These are phyloP conservation scores for Harringtonia lauricola DNA, from an alignment of 2,329 filamentous ascomycete species.

Conservation along the genomic window DNA sequence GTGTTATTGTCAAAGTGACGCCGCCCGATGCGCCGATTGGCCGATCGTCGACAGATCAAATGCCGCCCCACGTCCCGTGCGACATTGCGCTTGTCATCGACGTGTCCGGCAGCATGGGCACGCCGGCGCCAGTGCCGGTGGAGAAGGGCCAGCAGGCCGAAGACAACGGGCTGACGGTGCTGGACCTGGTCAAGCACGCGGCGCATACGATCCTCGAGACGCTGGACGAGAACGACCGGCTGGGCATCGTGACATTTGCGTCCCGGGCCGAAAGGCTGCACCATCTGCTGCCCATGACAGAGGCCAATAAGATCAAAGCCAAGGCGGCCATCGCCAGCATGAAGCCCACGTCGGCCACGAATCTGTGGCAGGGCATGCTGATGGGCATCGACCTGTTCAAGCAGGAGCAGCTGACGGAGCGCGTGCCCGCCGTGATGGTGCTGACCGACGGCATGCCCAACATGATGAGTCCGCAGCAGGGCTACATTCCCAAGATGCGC, in stretches of 20 bases:
- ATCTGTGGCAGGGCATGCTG: conserved; percentile 46
- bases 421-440: conserved; percentile 40
- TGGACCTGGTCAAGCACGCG: conserved; percentile 51
- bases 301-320: conserved; percentile 30
- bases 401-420: conserved; percentile 9
- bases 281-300: conserved; percentile 34
- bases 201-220: conserved; percentile 44
- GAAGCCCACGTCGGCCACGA: conserved; percentile 29
- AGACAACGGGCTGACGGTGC: conserved; percentile 37
- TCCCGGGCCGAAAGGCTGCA: conserved; percentile 23
- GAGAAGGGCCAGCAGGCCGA: conserved; percentile 28
- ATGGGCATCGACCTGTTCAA: conserved; percentile 38
- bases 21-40: conserved; percentile 27
- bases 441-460: conserved; percentile 47
- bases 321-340: conserved; percentile 32
- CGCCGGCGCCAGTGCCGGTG: conserved; percentile 32
- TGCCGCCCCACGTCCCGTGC: conserved; percentile 33
- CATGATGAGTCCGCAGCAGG: conserved; percentile 33
- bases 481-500: conserved; percentile 44
- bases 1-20: conserved; percentile 33
- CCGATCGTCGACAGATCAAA: background rate
- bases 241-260: conserved; percentile 47
- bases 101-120: conserved; percentile 45
- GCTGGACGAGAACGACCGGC: conserved; percentile 38
- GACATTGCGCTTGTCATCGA: conserved; percentile 54